These are phyloP conservation scores for Syncephalastrum racemosum DNA, from an alignment of 371 early-diverging fungal genomes.

Conservation along the genomic window DNA sequence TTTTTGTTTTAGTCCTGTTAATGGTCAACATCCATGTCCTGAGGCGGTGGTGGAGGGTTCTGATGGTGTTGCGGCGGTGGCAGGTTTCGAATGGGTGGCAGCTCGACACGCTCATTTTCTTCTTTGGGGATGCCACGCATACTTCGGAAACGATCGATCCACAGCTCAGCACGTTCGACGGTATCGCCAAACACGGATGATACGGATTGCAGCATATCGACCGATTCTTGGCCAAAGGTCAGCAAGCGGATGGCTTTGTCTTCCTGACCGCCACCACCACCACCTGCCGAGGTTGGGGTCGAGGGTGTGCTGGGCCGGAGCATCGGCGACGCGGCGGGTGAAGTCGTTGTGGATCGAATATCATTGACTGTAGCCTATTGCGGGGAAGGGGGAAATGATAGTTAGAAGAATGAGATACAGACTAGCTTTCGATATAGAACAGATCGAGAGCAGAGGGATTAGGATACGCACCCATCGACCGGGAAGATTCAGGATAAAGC, in stretches of 20 bases:
- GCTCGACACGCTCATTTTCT: conserved; percentile 16
- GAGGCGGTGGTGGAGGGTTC: conserved; percentile 5
- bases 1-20: too few relatives aligned
- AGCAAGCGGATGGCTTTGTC: conserved; percentile 39
- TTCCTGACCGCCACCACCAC: conserved; percentile 17
- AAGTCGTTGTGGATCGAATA: conserved; percentile 38
- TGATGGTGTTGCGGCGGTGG: conserved; percentile 14
- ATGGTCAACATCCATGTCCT: background rate
- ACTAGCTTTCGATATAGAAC: background rate
- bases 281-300: background rate
- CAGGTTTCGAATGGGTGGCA: conserved; percentile 34
- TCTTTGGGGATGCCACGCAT: conserved; percentile 24
- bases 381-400: too few relatives aligned
- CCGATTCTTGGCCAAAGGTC: conserved; percentile 80
- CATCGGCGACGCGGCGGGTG: conserved; percentile 44
- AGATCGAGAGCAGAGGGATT: background rate
- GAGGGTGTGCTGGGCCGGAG: conserved; percentile 20
- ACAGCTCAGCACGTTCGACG: conserved; percentile 76
- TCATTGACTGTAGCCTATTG: conserved; percentile 31
- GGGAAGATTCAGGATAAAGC: conserved; percentile 85
- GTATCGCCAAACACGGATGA: conserved; percentile 75
- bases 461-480: conserved; percentile 65
- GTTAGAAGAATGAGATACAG: too few relatives aligned
- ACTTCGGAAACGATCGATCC: conserved; percentile 59
- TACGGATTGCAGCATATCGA: conserved; percentile 77